A percentile compares a stretch with the other conserved stretches of the same genome.
Evolutionary conservation across 306 rosid genomes (phyloP).

Genomic region (Herpetospermum pedunculosum): DNA sequence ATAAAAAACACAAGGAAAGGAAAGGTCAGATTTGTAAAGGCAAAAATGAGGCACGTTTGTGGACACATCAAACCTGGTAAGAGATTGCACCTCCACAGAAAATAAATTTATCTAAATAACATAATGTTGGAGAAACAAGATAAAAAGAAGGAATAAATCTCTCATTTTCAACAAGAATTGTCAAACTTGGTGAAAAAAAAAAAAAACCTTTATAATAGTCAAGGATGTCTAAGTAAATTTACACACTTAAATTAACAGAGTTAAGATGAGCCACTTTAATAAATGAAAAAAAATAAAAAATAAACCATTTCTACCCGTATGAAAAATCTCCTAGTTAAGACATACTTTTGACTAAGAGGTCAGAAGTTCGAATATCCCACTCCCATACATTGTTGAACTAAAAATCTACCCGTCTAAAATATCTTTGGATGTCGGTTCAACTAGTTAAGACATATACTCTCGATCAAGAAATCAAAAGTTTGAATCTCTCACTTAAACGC

Average conservation of each 20-base stretch:
- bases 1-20: not conserved
- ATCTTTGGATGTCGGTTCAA: too few species aligned
- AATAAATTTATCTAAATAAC: not conserved
- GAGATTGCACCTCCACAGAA: not conserved
- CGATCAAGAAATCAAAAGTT: too few species aligned
- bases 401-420: too few species aligned
- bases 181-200: not conserved
- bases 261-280: not conserved
- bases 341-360: too few species aligned
- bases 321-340: too few species aligned
- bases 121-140: not conserved
- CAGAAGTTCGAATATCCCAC: too few species aligned
- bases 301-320: too few species aligned
- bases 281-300: too few species aligned
- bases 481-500: too few species aligned
- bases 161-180: not conserved
- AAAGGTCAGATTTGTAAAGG: not conserved
- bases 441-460: too few species aligned
- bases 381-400: too few species aligned
- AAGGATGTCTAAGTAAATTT: not conserved
- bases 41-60: not conserved
- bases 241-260: not conserved
- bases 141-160: not conserved
- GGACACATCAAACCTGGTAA: not conserved
- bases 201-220: not conserved